A percentile compares a stretch with the other conserved stretches of the same genome.
Conservation (phyloP, 2,329 filamentous ascomycete species). For the Hypoxylon sp. region DNA sequence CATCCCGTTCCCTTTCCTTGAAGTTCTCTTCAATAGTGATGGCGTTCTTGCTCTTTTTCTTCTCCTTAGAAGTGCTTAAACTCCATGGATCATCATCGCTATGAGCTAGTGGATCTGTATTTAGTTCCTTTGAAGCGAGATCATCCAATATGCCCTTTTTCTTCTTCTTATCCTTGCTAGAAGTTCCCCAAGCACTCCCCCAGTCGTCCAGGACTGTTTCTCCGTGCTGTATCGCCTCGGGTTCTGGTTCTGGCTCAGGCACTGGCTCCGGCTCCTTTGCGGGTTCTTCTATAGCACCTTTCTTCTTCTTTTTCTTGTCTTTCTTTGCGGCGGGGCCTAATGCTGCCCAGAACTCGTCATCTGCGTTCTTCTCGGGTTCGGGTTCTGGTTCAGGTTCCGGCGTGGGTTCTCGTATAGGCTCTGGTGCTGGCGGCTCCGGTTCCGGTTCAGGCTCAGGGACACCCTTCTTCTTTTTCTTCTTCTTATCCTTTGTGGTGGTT, state of each 20-base stretch:
- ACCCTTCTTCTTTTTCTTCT: conserved; percentile 54
- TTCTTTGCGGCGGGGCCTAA: conserved; percentile 47
- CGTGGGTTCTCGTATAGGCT: conserved; percentile 33
- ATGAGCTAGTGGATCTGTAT: conserved; percentile 20
- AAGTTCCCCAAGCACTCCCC: conserved; percentile 51
- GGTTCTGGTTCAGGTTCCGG: conserved; percentile 40
- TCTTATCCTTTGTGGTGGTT: conserved; percentile 53
- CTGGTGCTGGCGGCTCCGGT: conserved; percentile 24
- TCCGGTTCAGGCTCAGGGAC: conserved; percentile 42
- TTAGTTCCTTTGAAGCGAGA: conserved; percentile 24
- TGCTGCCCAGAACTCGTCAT: conserved; percentile 42
- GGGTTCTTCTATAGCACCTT: conserved; percentile 40
- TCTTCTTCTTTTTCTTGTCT: conserved; percentile 55
- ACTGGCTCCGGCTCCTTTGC: conserved; percentile 48
- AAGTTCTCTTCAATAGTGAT: conserved; percentile 39
- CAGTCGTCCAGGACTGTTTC: conserved; percentile 53
- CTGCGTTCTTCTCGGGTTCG: conserved; percentile 45
- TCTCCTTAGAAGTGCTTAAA: conserved; percentile 51
- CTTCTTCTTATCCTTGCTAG: conserved; percentile 54
- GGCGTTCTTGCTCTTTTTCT: conserved; percentile 64
- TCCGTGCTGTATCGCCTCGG: conserved; percentile 35
- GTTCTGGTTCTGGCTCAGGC: conserved; percentile 54
- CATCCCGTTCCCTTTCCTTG: conserved; percentile 49
- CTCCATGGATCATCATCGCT: conserved; percentile 50
- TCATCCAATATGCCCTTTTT: conserved; percentile 55